These are phyloP conservation scores for Penicillium goetzii DNA, from an alignment of 495 filamentous ascomycete genomes.

Conservation along the genomic window DNA sequence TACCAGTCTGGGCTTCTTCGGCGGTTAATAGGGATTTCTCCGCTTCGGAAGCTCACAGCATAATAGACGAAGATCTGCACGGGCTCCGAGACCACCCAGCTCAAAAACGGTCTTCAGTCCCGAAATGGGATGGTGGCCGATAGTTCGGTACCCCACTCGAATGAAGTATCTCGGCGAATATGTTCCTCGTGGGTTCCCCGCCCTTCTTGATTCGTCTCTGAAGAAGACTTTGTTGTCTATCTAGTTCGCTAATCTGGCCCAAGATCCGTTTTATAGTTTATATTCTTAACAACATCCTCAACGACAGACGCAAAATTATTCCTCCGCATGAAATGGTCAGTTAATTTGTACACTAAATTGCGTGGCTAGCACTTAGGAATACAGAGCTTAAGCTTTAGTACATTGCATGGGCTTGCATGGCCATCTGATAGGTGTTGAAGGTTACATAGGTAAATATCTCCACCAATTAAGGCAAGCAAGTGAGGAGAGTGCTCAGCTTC, in stretches of 20 bases:
- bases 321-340: neutral
- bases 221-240: neutral
- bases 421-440: neutral
- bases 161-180: neutral
- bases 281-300: neutral
- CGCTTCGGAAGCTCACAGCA: neutral
- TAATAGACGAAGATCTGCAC: slow-evolving; percentile 10
- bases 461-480: slow-evolving; percentile 44
- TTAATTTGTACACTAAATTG: neutral
- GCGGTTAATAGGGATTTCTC: neutral
- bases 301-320: neutral
- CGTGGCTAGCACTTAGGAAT: neutral
- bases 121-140: slow-evolving; percentile 22
- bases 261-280: neutral
- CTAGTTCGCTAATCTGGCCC: neutral
- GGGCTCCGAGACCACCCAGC: slow-evolving; percentile 10
- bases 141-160: slow-evolving; percentile 10
- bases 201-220: slow-evolving; percentile 16
- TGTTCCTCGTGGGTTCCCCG: slow-evolving; percentile 21
- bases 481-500: slow-evolving; percentile 58
- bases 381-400: neutral
- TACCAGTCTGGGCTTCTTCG: too few species aligned
- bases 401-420: neutral
- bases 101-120: slow-evolving; percentile 23
- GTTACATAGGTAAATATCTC: neutral